Evolutionary conservation across 2,329 filamentous ascomycete species (phyloP), one percentile per base, ranked within the genome.

Genomic region (Emergomyces africanus): DNA sequence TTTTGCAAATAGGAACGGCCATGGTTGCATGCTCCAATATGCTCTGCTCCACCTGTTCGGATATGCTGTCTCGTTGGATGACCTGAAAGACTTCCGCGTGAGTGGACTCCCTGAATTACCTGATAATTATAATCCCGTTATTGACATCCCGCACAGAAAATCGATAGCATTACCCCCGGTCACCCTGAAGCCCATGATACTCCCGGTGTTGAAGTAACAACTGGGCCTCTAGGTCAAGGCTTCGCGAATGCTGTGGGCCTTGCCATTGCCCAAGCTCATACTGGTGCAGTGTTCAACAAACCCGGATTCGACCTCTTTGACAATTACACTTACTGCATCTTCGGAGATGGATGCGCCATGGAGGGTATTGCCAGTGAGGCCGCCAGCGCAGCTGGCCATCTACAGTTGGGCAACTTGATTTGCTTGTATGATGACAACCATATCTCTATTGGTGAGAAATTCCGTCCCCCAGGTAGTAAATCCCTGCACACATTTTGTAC

Each of bases 1-100:
- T 20, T 33, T 30, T 33, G 23, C 18, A 37, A 20, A 53, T 69
- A 96, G 91, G 63, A 99, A 99, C 82, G 94, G 94, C 69, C 94
- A 99, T 80, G 94, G 87, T 69, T 99, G 94, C 84, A 96, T 99
- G 91, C 89, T 99, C 62, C 94, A 96, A 77, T 99, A 99, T 86
- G 88, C 92, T 71, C 84, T 99, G 68, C 88, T 99, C 70, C 94
- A 99, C 81, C 83, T 99, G 60, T 96, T 91, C 78, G 94, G 94
- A 75, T 99, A 95, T 76, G 83, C 79, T 64, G 69, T 99, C 68
- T 83, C 83, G 71, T 81, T 99, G 63, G 89, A 99, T 71, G 94
- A 97, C 78, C 77, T 99, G 68, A 99, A 97, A 85, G 78, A 81
- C 69, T 99, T 99, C 89, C 88, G 94, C 77, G 90, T 96, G 84